These are phyloP conservation scores for Scleromitrula shiraiana DNA, from an alignment of 2,329 filamentous ascomycete genomes.

Conservation along the genomic window DNA sequence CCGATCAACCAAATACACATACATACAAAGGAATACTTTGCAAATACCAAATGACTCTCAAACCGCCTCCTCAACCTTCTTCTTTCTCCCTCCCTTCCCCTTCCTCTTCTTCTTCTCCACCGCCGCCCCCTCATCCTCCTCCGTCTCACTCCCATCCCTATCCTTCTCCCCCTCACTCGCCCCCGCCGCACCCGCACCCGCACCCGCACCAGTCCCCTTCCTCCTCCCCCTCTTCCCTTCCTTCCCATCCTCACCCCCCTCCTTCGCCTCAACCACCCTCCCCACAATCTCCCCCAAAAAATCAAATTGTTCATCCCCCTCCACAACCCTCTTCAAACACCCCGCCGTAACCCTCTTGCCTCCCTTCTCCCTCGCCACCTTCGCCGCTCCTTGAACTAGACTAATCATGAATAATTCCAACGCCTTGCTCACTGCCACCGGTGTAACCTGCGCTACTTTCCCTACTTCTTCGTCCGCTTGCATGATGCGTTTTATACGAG, in stretches of 20 bases:
- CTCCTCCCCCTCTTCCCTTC: neutral
- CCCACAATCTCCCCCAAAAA: conserved; percentile 41
- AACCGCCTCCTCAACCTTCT: conserved; percentile 4
- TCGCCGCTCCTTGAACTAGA: conserved; percentile 79
- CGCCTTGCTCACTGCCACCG: conserved; percentile 89
- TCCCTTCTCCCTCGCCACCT: conserved; percentile 71
- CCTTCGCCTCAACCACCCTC: neutral
- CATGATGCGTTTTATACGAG: conserved; percentile 98
- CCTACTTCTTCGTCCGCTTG: conserved; percentile 98
- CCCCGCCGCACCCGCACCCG: neutral
- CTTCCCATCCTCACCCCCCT: neutral
- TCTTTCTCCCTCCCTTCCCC: conserved; percentile 6
- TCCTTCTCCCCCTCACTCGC: neutral
- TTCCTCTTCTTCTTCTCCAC: neutral
- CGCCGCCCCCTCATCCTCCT: neutral
- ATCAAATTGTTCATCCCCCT: conserved; percentile 86
- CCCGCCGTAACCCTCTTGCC: conserved; percentile 84
- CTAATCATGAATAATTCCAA: conserved; percentile 97
- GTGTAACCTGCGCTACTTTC: conserved; percentile 95
- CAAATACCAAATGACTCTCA: no score
- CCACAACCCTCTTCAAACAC: conserved; percentile 87
- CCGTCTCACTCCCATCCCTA: neutral
- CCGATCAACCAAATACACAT: no score
- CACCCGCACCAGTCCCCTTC: neutral
- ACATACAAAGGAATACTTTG: no score